phyloP scores from a whole-genome alignment of 2,329 filamentous ascomycete species.

The Daldinia sp. region DNA sequence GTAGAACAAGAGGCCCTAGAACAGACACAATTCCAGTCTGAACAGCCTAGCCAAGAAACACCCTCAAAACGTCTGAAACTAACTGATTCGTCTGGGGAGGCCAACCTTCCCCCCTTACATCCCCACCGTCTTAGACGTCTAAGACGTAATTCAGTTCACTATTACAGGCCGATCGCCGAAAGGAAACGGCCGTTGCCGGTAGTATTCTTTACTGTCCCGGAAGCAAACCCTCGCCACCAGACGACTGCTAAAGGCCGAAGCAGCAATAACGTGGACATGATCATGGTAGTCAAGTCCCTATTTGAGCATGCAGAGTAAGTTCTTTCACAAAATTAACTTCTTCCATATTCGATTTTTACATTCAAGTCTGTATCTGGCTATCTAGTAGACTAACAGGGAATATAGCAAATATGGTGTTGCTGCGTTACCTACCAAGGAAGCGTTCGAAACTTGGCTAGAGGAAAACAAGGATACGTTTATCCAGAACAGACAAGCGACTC shows the following conservation, averaged over 20 bases:
- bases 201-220: conserved; percentile 16
- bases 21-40: neutral
- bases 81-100: conserved; percentile 1
- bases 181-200: conserved; percentile 2
- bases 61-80: conserved; percentile 5
- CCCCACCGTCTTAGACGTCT: conserved; percentile 7
- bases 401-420: conserved; percentile 22
- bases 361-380: neutral
- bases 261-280: conserved; percentile 10
- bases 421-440: conserved; percentile 17
- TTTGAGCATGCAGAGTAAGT: conserved; percentile 28
- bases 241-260: conserved; percentile 7
- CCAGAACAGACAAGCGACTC: neutral
- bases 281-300: conserved; percentile 16
- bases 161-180: neutral
- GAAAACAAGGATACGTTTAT: conserved; percentile 23
- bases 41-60: neutral
- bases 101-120: conserved; percentile 14
- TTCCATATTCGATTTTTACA: neutral
- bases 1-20: neutral
- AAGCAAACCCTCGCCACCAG: neutral
- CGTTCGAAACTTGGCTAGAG: conserved; percentile 25
- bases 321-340: neutral
- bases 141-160: neutral
- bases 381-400: neutral